A percentile compares a stretch with the other conserved stretches of the same genome.
These are phyloP conservation scores for Xylariales sp. DNA, from an alignment of 2,329 filamentous ascomycete species.

Conservation along the genomic window DNA sequence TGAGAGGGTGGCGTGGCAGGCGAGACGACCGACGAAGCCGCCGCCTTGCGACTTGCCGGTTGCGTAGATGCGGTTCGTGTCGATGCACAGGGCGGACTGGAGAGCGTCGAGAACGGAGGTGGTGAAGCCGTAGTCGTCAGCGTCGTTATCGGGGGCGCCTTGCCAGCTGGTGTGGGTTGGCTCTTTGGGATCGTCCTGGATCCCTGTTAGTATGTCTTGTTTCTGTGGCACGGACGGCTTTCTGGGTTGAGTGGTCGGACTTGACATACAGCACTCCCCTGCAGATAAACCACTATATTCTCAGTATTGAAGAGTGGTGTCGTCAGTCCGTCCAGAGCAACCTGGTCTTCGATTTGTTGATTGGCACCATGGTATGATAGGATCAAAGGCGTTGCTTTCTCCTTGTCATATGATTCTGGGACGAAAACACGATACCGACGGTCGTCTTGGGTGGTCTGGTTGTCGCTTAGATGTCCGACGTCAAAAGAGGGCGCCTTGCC, in stretches of 20 bases:
- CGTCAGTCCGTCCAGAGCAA: constrained; percentile 15
- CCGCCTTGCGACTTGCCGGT: constrained; percentile 15
- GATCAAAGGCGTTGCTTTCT: constrained; percentile 17
- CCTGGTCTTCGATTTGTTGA: constrained; percentile 16
- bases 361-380: constrained; percentile 22
- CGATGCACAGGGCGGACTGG: constrained; percentile 11
- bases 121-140: constrained; percentile 12
- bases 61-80: constrained; percentile 14
- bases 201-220: too few relatives aligned
- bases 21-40: constrained; percentile 12
- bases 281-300: constrained; percentile 21
- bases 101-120: constrained; percentile 15
- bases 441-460: constrained; percentile 12
- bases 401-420: constrained; percentile 15
- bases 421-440: constrained; percentile 20
- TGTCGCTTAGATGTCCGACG: constrained; percentile 6
- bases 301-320: constrained; percentile 16
- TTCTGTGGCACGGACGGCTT: too few relatives aligned
- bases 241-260: neutral
- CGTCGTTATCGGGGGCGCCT: constrained; percentile 10
- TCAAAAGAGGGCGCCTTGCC: constrained; percentile 1
- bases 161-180: constrained; percentile 9
- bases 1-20: constrained; percentile 8
- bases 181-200: neutral
- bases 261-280: constrained; percentile 15